phyloP scores from a whole-genome alignment of 2,329 filamentous ascomycete species.

The Fusarium nodosum region DNA sequence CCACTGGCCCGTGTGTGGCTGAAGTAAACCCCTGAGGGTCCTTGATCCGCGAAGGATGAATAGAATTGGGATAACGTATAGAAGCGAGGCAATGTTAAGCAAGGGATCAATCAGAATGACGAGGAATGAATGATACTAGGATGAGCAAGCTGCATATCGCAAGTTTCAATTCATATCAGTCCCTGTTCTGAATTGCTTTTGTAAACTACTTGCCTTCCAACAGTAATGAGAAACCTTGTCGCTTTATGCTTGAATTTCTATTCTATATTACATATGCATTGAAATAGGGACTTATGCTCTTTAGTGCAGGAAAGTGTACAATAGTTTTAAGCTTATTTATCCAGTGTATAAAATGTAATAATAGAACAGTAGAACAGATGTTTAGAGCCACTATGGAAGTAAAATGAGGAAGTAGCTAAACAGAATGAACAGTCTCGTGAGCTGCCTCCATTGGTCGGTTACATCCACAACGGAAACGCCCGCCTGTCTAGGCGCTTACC shows the following conservation, averaged over 20 bases:
- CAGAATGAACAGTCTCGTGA: not conserved
- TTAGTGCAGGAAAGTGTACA: not conserved
- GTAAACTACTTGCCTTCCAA: not conserved
- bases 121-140: not conserved
- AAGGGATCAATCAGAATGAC: not conserved
- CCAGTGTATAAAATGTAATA: not conserved
- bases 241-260: not conserved
- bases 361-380: not conserved
- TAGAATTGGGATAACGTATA: conserved; percentile 15
- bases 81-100: conserved; percentile 2
- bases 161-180: conserved; percentile 5
- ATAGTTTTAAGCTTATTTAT: not conserved
- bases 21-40: conserved; percentile 28
- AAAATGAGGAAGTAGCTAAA: conserved; percentile 15
- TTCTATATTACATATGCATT: not conserved
- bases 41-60: conserved; percentile 22
- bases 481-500: conserved; percentile 23
- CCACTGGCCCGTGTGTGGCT: conserved; percentile 28
- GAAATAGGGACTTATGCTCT: not conserved
- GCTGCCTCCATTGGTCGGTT: conserved; percentile 4
- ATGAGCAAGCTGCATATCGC: not conserved
- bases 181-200: conserved; percentile 9
- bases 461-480: conserved; percentile 32
- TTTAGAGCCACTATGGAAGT: not conserved
- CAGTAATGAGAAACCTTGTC: not conserved